Evolutionary conservation across 495 filamentous ascomycete species (phyloP).

Genomic region (Pyrenopolyporus hunteri): DNA sequence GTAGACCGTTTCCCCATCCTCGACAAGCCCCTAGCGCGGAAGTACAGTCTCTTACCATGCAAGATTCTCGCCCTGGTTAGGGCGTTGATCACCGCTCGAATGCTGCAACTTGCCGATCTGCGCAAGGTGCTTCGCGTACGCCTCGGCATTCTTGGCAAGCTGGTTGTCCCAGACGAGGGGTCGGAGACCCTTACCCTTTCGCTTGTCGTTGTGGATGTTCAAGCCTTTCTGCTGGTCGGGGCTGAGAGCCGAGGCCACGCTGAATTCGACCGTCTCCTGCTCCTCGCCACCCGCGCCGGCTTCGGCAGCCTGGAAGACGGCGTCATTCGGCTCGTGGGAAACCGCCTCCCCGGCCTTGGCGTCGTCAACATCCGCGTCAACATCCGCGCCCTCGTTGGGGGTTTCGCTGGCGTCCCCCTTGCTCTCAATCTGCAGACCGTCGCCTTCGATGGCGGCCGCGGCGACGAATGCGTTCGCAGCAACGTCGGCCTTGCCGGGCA

Average conservation of each 20-base stretch:
- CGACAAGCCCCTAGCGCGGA: background rate
- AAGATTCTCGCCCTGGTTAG: slow-evolving; percentile 50
- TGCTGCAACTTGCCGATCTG: slow-evolving; percentile 42
- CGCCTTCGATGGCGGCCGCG: background rate
- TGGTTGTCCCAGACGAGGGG: slow-evolving; percentile 44
- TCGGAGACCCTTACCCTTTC: slow-evolving; percentile 35
- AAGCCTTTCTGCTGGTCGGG: slow-evolving; percentile 38
- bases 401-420: too few species aligned
- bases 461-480: slow-evolving; percentile 6
- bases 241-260: slow-evolving; percentile 18
- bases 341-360: slow-evolving; percentile 5
- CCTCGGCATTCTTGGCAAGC: slow-evolving; percentile 43
- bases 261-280: slow-evolving; percentile 3
- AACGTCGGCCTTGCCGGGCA: slow-evolving; percentile 17
- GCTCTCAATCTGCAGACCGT: background rate
- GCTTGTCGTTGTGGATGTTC: slow-evolving; percentile 42
- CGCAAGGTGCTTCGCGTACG: slow-evolving; percentile 44
- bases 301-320: background rate
- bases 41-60: slow-evolving; percentile 38
- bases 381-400: too few species aligned
- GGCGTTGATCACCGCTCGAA: slow-evolving; percentile 39
- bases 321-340: slow-evolving; percentile 10
- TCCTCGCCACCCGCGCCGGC: background rate
- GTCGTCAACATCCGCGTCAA: too few species aligned
- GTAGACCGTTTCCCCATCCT: background rate